Percentiles rank a stretch among this genome's conserved stretches.
Conservation (phyloP, 192 early-diverging fungal species). For the Gaertneriomyces sp. region DNA sequence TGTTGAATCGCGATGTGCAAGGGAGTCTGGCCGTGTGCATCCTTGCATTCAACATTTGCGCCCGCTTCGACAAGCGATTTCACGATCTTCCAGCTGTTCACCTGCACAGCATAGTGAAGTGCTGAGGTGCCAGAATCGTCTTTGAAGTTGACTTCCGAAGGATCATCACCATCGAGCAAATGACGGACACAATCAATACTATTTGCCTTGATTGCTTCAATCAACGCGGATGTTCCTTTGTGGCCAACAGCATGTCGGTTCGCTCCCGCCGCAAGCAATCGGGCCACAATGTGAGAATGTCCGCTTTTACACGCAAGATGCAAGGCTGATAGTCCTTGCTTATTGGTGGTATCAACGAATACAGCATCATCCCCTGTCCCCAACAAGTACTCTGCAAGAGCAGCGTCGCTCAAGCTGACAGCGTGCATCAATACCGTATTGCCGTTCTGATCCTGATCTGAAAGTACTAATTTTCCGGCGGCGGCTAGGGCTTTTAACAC, state of each 20-base stretch:
- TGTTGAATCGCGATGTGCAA: conserved; percentile 48
- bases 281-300: background rate
- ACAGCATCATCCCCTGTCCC: background rate
- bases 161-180: conserved; percentile 16
- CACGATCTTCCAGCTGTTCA: conserved; percentile 40
- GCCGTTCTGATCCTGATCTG: conserved; percentile 2
- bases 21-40: conserved; percentile 30
- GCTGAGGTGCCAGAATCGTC: conserved; percentile 23
- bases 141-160: conserved; percentile 32
- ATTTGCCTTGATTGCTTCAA: conserved; percentile 16
- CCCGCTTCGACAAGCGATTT: conserved; percentile 42
- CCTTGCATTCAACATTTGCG: conserved; percentile 16
- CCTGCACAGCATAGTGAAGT: conserved; percentile 42
- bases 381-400: conserved; percentile 6
- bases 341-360: conserved; percentile 9
- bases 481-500: conserved; percentile 3
- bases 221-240: conserved; percentile 21
- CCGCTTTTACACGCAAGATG: conserved; percentile 23
- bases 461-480: background rate
- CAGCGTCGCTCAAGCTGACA: background rate
- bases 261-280: conserved; percentile 2
- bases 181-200: background rate
- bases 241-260: background rate
- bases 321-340: conserved; percentile 16
- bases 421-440: conserved; percentile 22